These are phyloP conservation scores for Dendrothele bispora DNA, from an alignment of 768 basidiomycete genomes.

Conservation along the genomic window DNA sequence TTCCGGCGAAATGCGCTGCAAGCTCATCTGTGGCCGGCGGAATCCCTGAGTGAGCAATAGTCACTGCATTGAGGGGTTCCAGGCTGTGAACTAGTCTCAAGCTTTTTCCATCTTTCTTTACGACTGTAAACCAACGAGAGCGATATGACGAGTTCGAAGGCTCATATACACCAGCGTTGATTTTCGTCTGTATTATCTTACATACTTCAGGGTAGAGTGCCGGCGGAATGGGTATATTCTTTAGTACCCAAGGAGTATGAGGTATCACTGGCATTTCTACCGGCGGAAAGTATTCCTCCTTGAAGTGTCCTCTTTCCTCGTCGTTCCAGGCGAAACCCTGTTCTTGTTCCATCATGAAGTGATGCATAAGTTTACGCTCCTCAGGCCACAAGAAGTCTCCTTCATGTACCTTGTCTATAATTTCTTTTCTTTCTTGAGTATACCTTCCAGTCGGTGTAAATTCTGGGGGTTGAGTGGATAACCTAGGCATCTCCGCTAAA, in stretches of 20 bases:
- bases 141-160: conserved; percentile 3
- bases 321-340: conserved; percentile 19
- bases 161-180: conserved; percentile 13
- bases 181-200: conserved; percentile 13
- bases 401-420: background rate
- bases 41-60: conserved; percentile 18
- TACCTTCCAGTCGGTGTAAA: conserved; percentile 3
- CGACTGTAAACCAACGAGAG: conserved; percentile 8
- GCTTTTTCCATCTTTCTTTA: conserved; percentile 17
- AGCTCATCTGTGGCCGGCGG: conserved; percentile 14
- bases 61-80: conserved; percentile 24
- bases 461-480: conserved; percentile 3
- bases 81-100: conserved; percentile 24
- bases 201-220: conserved; percentile 11
- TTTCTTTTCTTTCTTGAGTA: background rate
- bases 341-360: conserved; percentile 13
- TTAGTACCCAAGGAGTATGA: conserved; percentile 22
- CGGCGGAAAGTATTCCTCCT: conserved; percentile 19
- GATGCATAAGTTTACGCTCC: conserved; percentile 11
- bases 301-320: conserved; percentile 13
- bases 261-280: conserved; percentile 16
- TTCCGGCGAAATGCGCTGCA: conserved; percentile 12
- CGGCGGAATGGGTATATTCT: conserved; percentile 14
- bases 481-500: too few relatives aligned
- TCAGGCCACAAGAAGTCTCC: conserved; percentile 13